Conservation (phyloP, 2,329 filamentous ascomycete species). For the Fusarium globosum region DNA sequence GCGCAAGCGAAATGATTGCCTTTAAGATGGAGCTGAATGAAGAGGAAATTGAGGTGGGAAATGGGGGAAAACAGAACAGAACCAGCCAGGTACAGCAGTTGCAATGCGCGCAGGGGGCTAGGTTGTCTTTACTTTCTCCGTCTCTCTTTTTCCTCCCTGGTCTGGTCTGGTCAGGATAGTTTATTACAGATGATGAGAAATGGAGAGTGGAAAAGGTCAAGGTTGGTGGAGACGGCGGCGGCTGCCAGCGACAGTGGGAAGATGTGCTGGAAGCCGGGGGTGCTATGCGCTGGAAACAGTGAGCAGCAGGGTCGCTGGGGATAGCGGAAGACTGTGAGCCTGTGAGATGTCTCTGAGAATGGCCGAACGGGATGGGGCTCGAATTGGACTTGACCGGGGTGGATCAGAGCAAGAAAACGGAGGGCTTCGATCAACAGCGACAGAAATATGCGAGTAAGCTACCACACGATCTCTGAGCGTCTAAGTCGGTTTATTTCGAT, state of each 20-base stretch:
- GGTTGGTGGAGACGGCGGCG: constrained; percentile 10
- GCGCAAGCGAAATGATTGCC: constrained; percentile 65
- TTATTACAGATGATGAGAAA: constrained; percentile 20
- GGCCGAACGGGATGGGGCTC: constrained; percentile 34
- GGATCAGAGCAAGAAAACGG: constrained; percentile 26
- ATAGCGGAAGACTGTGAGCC: constrained; percentile 22
- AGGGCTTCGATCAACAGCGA: background rate
- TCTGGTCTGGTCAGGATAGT: constrained; percentile 1
- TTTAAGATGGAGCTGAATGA: constrained; percentile 54
- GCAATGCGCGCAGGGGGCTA: constrained; percentile 28
- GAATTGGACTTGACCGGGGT: constrained; percentile 41
- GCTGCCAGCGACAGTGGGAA: constrained; percentile 9
- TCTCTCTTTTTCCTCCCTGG: constrained; percentile 3
- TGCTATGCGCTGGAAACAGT: constrained; percentile 37
- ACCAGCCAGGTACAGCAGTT: constrained; percentile 18
- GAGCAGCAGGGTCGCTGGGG: constrained; percentile 34
- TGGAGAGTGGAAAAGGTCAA: constrained; percentile 8
- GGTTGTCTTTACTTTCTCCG: constrained; percentile 10
- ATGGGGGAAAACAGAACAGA: constrained; percentile 22
- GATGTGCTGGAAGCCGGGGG: constrained; percentile 36
- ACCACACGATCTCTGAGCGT: rapidly evolving
- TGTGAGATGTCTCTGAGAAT: constrained; percentile 22
- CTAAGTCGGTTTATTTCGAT: background rate
- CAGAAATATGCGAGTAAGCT: background rate
- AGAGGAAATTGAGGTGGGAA: constrained; percentile 43